A percentile compares a stretch with the other conserved stretches of the same genome.
These are phyloP conservation scores for Elsinoe necatrix DNA, from an alignment of 2,329 filamentous ascomycete genomes.

Conservation along the genomic window DNA sequence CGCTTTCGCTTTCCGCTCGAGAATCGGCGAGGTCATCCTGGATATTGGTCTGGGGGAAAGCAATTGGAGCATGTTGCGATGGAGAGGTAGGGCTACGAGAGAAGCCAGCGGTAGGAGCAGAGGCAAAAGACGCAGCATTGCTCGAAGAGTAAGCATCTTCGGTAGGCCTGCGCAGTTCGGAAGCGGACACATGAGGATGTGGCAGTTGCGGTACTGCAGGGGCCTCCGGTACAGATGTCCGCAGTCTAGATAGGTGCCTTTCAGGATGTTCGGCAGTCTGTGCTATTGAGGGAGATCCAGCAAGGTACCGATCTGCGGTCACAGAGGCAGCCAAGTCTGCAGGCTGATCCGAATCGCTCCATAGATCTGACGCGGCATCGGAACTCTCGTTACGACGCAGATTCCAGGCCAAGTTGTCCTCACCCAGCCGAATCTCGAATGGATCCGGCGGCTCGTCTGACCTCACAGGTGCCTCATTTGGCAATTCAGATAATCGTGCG, in stretches of 20 bases:
- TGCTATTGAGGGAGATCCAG: neutral
- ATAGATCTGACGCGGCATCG: constrained; percentile 24
- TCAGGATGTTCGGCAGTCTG: neutral
- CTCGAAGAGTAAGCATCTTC: neutral
- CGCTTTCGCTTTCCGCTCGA: constrained; percentile 66
- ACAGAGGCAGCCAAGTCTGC: constrained; percentile 26
- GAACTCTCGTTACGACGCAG: constrained; percentile 25
- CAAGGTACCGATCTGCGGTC: constrained; percentile 7
- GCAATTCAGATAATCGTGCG: neutral
- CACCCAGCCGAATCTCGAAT: constrained; percentile 29
- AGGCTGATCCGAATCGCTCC: constrained; percentile 27
- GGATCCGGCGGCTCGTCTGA: constrained; percentile 13
- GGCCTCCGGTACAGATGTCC: neutral
- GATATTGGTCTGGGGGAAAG: neutral
- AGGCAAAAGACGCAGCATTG: neutral
- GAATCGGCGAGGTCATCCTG: constrained; percentile 40
- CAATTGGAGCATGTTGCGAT: neutral
- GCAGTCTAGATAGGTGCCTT: neutral
- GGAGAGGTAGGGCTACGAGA: neutral
- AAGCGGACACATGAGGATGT: neutral
- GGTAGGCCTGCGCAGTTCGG: neutral
- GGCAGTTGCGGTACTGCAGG: neutral
- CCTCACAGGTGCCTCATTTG: neutral
- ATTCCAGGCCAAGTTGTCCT: constrained; percentile 32
- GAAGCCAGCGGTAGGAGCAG: neutral